Evolutionary conservation across 2,329 filamentous ascomycete genomes (phyloP).

Genomic region (Pseudogymnoascus sp.): DNA sequence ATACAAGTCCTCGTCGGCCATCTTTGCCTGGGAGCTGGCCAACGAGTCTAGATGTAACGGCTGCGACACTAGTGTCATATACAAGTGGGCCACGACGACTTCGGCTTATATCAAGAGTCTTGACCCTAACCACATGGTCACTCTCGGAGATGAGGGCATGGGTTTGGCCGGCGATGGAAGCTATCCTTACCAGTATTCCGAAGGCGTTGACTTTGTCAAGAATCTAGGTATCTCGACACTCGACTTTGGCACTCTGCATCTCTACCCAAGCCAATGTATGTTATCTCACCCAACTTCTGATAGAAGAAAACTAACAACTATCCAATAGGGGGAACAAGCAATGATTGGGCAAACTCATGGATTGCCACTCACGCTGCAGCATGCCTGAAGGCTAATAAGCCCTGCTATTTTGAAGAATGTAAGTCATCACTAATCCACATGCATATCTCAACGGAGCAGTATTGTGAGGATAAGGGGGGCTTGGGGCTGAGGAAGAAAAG

Average conservation of each 20-base stretch:
- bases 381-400: slow-evolving; percentile 35
- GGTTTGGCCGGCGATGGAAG: slow-evolving; percentile 32
- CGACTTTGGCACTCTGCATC: slow-evolving; percentile 48
- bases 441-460: no score
- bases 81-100: slow-evolving; percentile 52
- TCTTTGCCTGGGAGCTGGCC: slow-evolving; percentile 64
- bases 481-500: neutral
- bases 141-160: slow-evolving; percentile 59
- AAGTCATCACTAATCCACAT: slow-evolving; percentile 20
- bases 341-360: slow-evolving; percentile 42
- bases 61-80: slow-evolving; percentile 52
- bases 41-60: slow-evolving; percentile 61
- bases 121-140: slow-evolving; percentile 56
- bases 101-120: slow-evolving; percentile 59
- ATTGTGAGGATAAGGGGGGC: no score
- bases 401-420: slow-evolving; percentile 38
- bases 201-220: slow-evolving; percentile 41
- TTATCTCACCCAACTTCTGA: no score
- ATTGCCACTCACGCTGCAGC: slow-evolving; percentile 39
- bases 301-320: no score
- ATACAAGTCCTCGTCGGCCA: slow-evolving; percentile 51
- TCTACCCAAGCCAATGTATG: slow-evolving; percentile 40
- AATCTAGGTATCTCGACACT: slow-evolving; percentile 44
- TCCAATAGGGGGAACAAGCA: slow-evolving; percentile 28
- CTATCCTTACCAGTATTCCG: slow-evolving; percentile 36